phyloP scores from a whole-genome alignment of 208 protist genomes.

The Trypanosoma cruzi region DNA sequence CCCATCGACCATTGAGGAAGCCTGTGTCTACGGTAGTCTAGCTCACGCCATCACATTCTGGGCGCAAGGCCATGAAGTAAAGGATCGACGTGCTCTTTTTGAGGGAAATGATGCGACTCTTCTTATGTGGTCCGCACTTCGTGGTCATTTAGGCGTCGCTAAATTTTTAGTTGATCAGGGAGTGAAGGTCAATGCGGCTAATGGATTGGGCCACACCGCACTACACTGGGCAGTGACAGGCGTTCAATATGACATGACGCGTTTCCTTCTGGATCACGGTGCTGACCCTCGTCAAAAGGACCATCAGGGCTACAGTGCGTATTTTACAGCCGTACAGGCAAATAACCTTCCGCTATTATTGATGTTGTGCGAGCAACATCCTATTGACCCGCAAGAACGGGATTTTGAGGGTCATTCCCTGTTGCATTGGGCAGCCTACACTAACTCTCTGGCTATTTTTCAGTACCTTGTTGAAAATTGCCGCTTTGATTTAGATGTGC shows the following conservation, averaged over 20 bases:
- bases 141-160: constrained; percentile 59
- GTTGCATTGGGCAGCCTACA: constrained; percentile 83
- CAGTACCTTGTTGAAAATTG: constrained; percentile 80
- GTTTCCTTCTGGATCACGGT: constrained; percentile 69
- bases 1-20: constrained; percentile 60
- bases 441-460: constrained; percentile 50
- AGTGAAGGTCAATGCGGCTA: constrained; percentile 42
- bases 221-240: constrained; percentile 65
- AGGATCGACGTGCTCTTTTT: constrained; percentile 34
- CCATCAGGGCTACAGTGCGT: constrained; percentile 57
- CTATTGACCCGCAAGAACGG: constrained; percentile 40
- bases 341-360: constrained; percentile 48
- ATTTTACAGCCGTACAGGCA: constrained; percentile 65
- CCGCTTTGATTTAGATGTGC: constrained; percentile 42
- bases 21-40: constrained; percentile 68
- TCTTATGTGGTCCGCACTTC: constrained; percentile 74
- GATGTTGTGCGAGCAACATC: constrained; percentile 54
- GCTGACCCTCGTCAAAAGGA: constrained; percentile 56
- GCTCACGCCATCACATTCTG: constrained; percentile 49
- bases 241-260: constrained; percentile 44
- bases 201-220: constrained; percentile 62
- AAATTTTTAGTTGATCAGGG: constrained; percentile 72
- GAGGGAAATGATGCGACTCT: constrained; percentile 58
- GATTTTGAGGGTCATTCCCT: constrained; percentile 69
- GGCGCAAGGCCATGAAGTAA: constrained; percentile 52